A percentile compares a stretch with the other conserved stretches of the same genome.
These are phyloP conservation scores for Russula griseocarnosa DNA, from an alignment of 768 basidiomycete species.

Conservation along the genomic window DNA sequence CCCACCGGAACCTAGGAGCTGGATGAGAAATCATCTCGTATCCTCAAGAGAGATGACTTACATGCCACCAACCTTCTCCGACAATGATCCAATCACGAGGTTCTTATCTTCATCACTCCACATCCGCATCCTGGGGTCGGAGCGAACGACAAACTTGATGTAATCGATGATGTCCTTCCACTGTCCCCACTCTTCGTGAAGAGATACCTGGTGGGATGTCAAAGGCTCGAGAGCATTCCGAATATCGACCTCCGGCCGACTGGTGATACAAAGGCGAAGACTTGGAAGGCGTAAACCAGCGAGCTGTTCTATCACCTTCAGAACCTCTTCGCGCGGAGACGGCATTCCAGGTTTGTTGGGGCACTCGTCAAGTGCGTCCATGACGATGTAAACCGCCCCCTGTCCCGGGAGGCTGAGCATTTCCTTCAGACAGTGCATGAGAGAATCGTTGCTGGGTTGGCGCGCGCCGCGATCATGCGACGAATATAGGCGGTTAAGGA, in stretches of 20 bases:
- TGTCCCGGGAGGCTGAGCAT: neutral
- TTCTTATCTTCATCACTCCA: neutral
- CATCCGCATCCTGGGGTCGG: neutral
- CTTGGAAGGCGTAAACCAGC: neutral
- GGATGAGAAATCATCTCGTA: neutral
- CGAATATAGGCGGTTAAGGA: neutral
- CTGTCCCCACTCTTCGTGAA: neutral
- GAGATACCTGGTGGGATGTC: neutral
- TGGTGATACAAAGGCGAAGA: neutral
- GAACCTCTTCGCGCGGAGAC: neutral
- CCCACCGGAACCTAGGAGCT: slow-evolving; percentile 7
- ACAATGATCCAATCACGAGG: neutral
- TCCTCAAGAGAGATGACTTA: neutral
- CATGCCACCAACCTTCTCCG: slow-evolving; percentile 4
- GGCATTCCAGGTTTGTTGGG: neutral
- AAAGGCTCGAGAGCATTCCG: neutral
- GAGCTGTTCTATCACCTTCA: neutral
- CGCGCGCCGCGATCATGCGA: neutral
- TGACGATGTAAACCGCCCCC: neutral
- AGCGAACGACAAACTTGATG: neutral
- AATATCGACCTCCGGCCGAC: neutral
- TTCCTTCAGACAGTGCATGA: neutral
- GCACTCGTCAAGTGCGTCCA: neutral
- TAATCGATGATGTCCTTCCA: neutral
- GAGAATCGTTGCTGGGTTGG: neutral